phyloP scores from a whole-genome alignment of 768 basidiomycete genomes.

The Leccinum rimulosum region DNA sequence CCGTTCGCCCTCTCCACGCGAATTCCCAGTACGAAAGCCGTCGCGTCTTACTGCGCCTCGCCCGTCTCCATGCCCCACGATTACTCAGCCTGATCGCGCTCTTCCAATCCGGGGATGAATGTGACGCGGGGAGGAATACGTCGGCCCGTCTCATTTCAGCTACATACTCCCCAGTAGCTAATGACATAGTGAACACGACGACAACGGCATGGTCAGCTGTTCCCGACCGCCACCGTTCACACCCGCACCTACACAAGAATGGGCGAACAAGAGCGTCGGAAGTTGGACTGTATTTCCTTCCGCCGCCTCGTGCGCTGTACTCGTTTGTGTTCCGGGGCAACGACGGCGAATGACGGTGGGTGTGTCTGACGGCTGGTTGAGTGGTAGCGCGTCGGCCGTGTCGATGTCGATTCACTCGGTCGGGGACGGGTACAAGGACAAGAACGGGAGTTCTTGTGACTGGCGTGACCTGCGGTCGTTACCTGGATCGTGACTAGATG shows the following conservation, averaged over 20 bases:
- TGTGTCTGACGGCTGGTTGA: constrained; percentile 32
- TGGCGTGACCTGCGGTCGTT: no score
- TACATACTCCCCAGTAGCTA: constrained; percentile 28
- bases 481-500: no score
- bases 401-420: not conserved
- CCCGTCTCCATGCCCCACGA: constrained; percentile 36
- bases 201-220: not conserved
- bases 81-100: constrained; percentile 36
- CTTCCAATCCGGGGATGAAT: constrained; percentile 42
- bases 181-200: constrained; percentile 32
- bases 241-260: not conserved
- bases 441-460: no score
- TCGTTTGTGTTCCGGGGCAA: constrained; percentile 53
- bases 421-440: no score
- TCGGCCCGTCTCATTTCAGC: constrained; percentile 51
- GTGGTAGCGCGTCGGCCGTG: not conserved
- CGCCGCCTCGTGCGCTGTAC: constrained; percentile 38
- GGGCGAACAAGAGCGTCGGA: no score
- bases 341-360: constrained; percentile 53
- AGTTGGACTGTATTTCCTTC: constrained; percentile 35
- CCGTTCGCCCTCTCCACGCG: constrained; percentile 39
- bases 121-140: constrained; percentile 38
- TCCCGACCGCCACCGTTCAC: not conserved
- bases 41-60: constrained; percentile 40
- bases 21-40: constrained; percentile 34